Base-by-base conservation (phyloP, 352 stramenopile genomes). In the Elongisporangium prolatum region DNA sequence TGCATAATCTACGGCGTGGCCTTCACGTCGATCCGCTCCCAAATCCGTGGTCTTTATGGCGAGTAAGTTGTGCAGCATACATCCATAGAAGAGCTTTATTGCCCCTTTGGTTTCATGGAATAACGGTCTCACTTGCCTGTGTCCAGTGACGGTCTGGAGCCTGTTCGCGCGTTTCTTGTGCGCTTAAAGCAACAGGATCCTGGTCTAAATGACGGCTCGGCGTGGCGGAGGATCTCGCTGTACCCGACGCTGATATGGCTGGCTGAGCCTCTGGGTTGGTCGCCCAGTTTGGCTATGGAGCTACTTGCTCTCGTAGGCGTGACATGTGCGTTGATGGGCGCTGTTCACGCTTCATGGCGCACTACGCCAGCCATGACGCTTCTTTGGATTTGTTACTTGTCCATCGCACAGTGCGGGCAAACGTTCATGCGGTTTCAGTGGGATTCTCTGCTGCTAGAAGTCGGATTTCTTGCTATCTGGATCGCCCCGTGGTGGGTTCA, bases 361-460 rank as follows among this genome's bases (percentile, higher is more conserved):
- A 72, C 64, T 11, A 63, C 72, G 3, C 28, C 74, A 18, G 61
- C 69, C 7, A 47, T 88, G 10, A 52, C 56, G 11, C 18, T 82
- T 4, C 21, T 83, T 24, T 88, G 75, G 68, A 56, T 93, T 47
- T 82, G 75, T 64, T 91, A 91, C 51, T 69, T 97, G 13, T 84
- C 91, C 44, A 75, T 94, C 38, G 69, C 75, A n/a, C 70, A 80
- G 38, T 77, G 81, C 18, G 90, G 89, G n/a, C 77, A 88, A 24
- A 86, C 79, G 18, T 98, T 98, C 65, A 89, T 97, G 61, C 75
- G 72, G 18, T 97, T 97, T 67, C 91, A 98, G 74, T 98, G 92
- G 91, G 93, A 98, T 62, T 82, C 81, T n/a, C 68, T 98, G 14
- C 60, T 98, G 14, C 60, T 97, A 3, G 92, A 98, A 72, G 77